phyloP scores from a whole-genome alignment of 768 basidiomycete species.

The Lactifluus hygrophoroides region DNA sequence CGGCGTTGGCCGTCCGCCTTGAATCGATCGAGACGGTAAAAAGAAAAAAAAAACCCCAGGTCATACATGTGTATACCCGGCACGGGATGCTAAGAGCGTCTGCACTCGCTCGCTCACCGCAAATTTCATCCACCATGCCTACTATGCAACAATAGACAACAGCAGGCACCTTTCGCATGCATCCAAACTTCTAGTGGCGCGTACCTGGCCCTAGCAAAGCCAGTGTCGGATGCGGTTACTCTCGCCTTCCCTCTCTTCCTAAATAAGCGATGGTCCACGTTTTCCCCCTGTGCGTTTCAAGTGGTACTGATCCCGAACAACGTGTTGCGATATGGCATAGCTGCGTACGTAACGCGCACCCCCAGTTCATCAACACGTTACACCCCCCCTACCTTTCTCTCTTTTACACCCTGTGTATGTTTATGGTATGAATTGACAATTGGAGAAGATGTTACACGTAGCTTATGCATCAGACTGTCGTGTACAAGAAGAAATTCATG shows the following conservation, averaged over 20 bases:
- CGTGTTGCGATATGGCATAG: slow-evolving; percentile 86
- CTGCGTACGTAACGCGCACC: slow-evolving; percentile 52
- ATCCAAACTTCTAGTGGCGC: slow-evolving; percentile 64
- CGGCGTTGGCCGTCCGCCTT: slow-evolving; percentile 10
- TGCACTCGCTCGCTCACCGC: slow-evolving; percentile 31
- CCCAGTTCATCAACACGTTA: too few relatives aligned
- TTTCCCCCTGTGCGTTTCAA: slow-evolving; percentile 68
- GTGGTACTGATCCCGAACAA: slow-evolving; percentile 72
- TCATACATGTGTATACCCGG: slow-evolving; percentile 79
- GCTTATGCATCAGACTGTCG: too few relatives aligned
- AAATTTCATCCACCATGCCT: too few relatives aligned
- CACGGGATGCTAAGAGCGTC: slow-evolving; percentile 77
- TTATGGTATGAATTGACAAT: too few relatives aligned
- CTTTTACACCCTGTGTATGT: too few relatives aligned
- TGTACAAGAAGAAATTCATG: too few relatives aligned
- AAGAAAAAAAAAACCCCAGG: too few relatives aligned
- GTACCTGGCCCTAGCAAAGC: slow-evolving; percentile 74
- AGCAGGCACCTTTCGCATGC: too few relatives aligned
- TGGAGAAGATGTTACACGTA: too few relatives aligned
- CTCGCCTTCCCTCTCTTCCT: slow-evolving; percentile 61
- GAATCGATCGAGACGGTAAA: slow-evolving; percentile 26
- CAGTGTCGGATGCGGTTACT: slow-evolving; percentile 71
- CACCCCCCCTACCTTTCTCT: too few relatives aligned
- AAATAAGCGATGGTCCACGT: slow-evolving; percentile 64
- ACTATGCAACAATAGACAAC: too few relatives aligned